Conservation (phyloP, 805 yeast species). For the Cephaloascus fragrans region DNA sequence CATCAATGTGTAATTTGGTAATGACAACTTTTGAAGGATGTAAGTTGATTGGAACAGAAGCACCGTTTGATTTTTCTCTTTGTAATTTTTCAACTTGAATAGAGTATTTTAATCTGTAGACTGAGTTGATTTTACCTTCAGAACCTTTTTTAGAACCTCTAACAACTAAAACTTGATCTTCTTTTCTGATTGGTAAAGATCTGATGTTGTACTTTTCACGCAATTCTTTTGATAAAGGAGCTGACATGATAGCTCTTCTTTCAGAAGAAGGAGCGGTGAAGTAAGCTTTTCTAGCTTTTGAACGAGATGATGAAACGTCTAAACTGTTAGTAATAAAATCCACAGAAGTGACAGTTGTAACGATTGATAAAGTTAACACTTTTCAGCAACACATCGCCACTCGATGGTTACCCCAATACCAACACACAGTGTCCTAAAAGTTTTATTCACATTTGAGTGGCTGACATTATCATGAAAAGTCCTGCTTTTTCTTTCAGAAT, state of each 20-base stretch:
- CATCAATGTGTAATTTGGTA: slow-evolving; percentile 96
- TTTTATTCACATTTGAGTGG: too few species aligned
- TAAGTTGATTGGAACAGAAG: slow-evolving; percentile 92
- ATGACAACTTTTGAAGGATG: slow-evolving; percentile 99
- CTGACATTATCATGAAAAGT: too few species aligned
- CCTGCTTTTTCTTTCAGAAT: too few species aligned
- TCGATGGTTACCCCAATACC: too few species aligned
- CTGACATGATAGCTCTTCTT: slow-evolving; percentile 92
- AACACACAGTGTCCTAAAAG: too few species aligned
- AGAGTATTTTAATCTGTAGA: slow-evolving; percentile 97
- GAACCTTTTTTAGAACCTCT: slow-evolving; percentile 99
- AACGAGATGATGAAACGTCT: slow-evolving; percentile 99
- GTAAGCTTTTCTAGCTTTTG: slow-evolving; percentile 99
- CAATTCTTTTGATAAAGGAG: slow-evolving; percentile 98
- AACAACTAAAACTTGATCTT: slow-evolving; percentile 89
- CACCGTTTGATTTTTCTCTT: slow-evolving; percentile 97
- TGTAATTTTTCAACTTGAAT: slow-evolving; percentile 95
- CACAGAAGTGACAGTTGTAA: background rate
- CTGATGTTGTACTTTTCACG: slow-evolving; percentile 94
- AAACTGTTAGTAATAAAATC: slow-evolving; percentile 17
- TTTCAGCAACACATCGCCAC: background rate
- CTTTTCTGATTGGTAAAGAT: slow-evolving; percentile 95
- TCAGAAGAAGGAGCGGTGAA: slow-evolving; percentile 95
- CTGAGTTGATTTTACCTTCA: slow-evolving; percentile 96
- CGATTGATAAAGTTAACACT: background rate